Evolutionary conservation across 164 flowering plant species (phyloP), one percentile per base, ranked within the genome.

Genomic region (Buxus sempervirens): DNA sequence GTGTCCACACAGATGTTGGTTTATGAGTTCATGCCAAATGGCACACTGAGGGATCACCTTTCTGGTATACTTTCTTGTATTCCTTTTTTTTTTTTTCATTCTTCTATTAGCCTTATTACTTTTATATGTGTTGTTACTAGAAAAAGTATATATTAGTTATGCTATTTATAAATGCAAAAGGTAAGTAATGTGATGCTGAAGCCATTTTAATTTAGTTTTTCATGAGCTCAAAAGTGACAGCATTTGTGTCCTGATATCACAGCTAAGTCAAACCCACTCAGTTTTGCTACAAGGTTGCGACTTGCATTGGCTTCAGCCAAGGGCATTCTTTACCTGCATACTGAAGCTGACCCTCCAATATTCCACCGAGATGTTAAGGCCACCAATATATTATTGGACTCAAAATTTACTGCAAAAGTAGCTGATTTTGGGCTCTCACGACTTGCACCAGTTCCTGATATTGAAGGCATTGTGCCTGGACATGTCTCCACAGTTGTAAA

Each of bases 371-470:
- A 93, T 84, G 81, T 93, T 61, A 93, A 93, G 74, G 89, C 98
- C 66, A 90, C 77, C 83, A 93, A 93, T 80, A 93, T 93, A 76
- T 62, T 93, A 54, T 69, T 93, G 75, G 96, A 93, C 77, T 74
- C 88, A 1, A 89, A 76, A 41, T 77, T 77, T 64, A 82, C 60
- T 57, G 93, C 96, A 4, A 93, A 93, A 62, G 98, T 93, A 70
- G 93, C 98, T 73, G 96, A 93, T 76, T 93, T 93, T 76, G 98
- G 98, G 72, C 89, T 93, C 54, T 93, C 98, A 64, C 79, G 85
- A 61, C 95, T 93, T 68, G 98, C 93, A 49, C 98, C 96, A 18
- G 82, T 85, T 75, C 88, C 93, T 23, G 89, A 86, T 70, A 63
- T 73, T 53, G 93, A 90, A 79, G 98, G 98, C 26, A 22, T 21